These are phyloP conservation scores for Colletotrichum sp. DNA, from an alignment of 2,329 filamentous ascomycete genomes.

Conservation along the genomic window DNA sequence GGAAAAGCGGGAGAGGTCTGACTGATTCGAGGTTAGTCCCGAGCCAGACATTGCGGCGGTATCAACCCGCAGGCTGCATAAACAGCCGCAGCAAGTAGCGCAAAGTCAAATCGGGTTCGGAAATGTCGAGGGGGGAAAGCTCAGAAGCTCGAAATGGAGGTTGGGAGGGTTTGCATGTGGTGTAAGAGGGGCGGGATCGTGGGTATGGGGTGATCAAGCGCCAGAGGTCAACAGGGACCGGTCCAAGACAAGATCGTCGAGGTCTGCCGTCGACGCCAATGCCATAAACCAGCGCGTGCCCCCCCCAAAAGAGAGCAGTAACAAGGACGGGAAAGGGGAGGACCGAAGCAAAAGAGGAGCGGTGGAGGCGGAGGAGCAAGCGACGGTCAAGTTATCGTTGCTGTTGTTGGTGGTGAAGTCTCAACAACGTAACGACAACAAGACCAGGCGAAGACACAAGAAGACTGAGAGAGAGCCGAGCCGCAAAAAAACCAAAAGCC, in stretches of 20 bases:
- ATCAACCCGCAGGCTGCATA: neutral
- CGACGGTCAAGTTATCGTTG: neutral
- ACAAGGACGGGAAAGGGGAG: neutral
- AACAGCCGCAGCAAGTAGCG: neutral
- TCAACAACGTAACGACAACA: neutral
- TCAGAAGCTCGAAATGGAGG: neutral
- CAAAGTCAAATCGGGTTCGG: neutral
- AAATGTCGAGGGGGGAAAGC: neutral
- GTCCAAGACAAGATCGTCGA: neutral
- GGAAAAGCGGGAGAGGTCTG: conserved; percentile 43
- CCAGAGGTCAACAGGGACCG: neutral
- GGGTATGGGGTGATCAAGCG: neutral
- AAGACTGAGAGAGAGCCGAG: neutral
- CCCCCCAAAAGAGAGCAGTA: neutral
- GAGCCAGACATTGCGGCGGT: conserved; percentile 21
- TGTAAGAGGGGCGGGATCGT: neutral
- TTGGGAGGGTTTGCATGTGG: neutral
- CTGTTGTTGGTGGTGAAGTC: neutral
- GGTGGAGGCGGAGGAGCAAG: neutral
- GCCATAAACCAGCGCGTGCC: neutral
- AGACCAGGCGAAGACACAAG: neutral
- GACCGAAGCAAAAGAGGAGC: neutral
- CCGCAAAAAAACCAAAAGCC: neutral
- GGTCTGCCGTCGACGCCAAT: neutral
- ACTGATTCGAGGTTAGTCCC: conserved; percentile 37